These are phyloP conservation scores for Wickerhamiella sergipiensis DNA, from an alignment of 805 yeast species.

Conservation along the genomic window DNA sequence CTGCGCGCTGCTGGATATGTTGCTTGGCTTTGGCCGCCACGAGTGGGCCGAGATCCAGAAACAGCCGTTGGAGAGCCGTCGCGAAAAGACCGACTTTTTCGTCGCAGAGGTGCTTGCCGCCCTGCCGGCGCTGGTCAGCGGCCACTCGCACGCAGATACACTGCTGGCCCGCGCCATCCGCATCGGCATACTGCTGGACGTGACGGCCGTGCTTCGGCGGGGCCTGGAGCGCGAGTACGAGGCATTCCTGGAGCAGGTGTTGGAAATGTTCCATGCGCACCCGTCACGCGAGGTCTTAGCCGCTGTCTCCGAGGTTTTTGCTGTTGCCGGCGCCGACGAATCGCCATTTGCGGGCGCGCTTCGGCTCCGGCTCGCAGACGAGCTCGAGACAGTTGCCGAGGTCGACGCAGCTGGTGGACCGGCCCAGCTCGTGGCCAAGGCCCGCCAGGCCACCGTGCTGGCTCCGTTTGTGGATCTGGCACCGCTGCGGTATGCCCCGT, in stretches of 20 bases:
- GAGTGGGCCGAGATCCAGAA: neutral
- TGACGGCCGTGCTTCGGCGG: neutral
- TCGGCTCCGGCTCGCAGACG: neutral
- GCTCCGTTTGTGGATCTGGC: conserved; percentile 1
- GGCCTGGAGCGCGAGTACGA: conserved; percentile 2
- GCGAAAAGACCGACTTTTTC: conserved; percentile 21
- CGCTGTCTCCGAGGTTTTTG: neutral
- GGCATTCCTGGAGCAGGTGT: neutral
- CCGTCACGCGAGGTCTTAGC: neutral
- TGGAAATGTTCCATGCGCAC: neutral
- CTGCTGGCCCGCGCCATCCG: conserved; percentile 2
- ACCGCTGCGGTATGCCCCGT: neutral
- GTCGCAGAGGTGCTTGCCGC: neutral
- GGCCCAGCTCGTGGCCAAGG: conserved; percentile 1
- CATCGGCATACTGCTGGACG: neutral
- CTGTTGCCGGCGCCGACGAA: neutral
- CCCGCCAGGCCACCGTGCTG: neutral
- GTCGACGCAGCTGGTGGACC: no score
- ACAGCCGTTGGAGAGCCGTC: conserved; percentile 12
- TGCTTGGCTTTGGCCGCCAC: neutral
- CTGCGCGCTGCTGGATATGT: neutral
- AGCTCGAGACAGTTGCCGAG: neutral
- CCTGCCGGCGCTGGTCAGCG: conserved; percentile 12
- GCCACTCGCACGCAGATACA: conserved; percentile 4
- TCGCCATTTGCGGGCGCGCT: neutral